Evolutionary conservation across 768 basidiomycete species (phyloP), one percentile per base, ranked within the genome.

Genomic region (Hericium erinaceus): DNA sequence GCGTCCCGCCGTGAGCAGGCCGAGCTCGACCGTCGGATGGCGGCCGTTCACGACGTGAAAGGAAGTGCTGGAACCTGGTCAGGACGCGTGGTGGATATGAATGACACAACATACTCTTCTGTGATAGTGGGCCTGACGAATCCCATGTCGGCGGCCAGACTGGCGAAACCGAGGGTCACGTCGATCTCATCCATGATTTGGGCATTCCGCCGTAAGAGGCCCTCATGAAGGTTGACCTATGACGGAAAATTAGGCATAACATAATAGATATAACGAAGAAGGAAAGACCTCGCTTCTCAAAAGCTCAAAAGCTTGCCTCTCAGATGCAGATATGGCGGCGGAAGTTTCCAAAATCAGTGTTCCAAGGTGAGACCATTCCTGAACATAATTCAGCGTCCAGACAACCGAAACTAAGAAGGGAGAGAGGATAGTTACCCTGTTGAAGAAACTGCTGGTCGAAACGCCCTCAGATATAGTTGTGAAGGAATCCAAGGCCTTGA

Each of bases 21-120:
- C 92, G 5, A 92, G 77, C 73, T 98, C 95, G 11, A 98, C 95
- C 1, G 92, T 87, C 0, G 94, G 93, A 74, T 98, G 95, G 24
- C 95, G 84, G 16, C 93, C 95, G 63, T 90, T 83, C 9, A 73
- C 72, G 33, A 97, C 84, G 11, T 84, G 69, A 64, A 89, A 88
- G 0, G 78, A 75, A 57, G 16, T n/a, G 46, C 58, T 59, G 38
- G 4, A 33, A 8, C 33, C 33, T 33, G 33, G 33, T 33, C 33
- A 33, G 33, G 2, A 33, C 33, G 9, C 7, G 7, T 28, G 9
- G 9, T 16, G 37, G 8, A 2, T 1, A 6, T 33, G 33, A 33
- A 10, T 39, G 10, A 44, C 26, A 16, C 52, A 15, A 20, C 84
- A 62, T 61, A 94, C 95, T 85, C 79, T 28, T 88, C 80, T 16